Percentiles rank a stretch among this genome's conserved stretches.
Evolutionary conservation across 179 eudicot genomes (phyloP).

Genomic region (Silene noctiflora): DNA sequence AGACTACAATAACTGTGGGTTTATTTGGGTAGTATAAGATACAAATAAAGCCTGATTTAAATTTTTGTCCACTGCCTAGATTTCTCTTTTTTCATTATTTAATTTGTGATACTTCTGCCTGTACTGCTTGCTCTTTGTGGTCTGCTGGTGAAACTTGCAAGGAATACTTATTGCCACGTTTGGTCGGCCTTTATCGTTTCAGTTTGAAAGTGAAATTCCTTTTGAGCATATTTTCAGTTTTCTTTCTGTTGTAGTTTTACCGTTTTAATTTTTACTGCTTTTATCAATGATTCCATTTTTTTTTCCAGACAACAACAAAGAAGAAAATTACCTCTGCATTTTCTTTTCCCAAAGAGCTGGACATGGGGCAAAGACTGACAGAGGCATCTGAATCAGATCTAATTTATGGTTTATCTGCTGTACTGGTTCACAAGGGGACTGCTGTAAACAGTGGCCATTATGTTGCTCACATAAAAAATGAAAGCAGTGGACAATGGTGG

Average conservation of each 20-base stretch:
- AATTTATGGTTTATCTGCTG: slow-evolving; percentile 84
- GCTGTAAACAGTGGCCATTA: slow-evolving; percentile 98
- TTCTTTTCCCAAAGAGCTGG: slow-evolving; percentile 77
- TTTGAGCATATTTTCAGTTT: slow-evolving; percentile 12
- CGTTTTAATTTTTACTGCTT: neutral
- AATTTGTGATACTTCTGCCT: neutral
- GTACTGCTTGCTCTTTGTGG: neutral
- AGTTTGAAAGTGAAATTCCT: neutral
- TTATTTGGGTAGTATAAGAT: too few species aligned
- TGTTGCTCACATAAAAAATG: slow-evolving; percentile 88
- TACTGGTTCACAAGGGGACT: slow-evolving; percentile 92
- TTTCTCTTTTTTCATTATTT: neutral
- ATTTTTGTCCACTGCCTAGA: neutral
- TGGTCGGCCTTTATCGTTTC: neutral
- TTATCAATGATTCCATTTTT: slow-evolving; percentile 5
- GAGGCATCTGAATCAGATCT: slow-evolving; percentile 49
- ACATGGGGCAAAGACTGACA: slow-evolving; percentile 68
- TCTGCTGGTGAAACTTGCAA: neutral
- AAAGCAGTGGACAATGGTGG: slow-evolving; percentile 87
- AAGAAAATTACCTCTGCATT: slow-evolving; percentile 92
- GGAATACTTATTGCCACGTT: neutral
- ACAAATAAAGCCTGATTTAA: too few species aligned
- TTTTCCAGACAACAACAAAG: slow-evolving; percentile 74
- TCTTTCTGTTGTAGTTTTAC: neutral
- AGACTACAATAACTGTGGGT: too few species aligned